phyloP scores from a whole-genome alignment of 2,329 filamentous ascomycete species.

The Exophiala oligosperma region DNA sequence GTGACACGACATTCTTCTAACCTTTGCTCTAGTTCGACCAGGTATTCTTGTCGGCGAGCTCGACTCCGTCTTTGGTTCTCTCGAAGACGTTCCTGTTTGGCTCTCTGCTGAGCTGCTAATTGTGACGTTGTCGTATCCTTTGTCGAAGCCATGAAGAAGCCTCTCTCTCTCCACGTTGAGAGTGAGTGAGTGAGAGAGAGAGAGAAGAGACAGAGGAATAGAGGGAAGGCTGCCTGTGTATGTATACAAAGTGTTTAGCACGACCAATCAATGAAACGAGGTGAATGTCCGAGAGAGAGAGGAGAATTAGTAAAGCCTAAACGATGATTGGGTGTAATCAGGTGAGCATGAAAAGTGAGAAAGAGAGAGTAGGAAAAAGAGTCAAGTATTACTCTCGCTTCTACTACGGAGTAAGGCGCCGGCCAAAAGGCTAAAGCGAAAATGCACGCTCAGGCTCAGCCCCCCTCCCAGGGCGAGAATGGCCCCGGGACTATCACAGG shows the following conservation, averaged over 20 bases:
- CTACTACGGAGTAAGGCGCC: no score
- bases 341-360: no score
- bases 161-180: neutral
- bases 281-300: neutral
- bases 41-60: conserved; percentile 27
- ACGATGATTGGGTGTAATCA: neutral
- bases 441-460: no score
- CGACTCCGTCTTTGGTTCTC: conserved; percentile 32
- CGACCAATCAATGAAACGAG: no score
- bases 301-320: neutral
- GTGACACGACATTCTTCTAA: conserved; percentile 24
- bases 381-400: no score
- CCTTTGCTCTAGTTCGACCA: conserved; percentile 25
- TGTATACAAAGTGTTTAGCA: no score
- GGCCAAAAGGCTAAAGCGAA: no score
- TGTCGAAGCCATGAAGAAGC: neutral
- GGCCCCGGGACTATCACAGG: no score
- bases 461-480: no score
- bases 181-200: neutral
- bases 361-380: no score
- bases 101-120: conserved; percentile 2
- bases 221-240: neutral
- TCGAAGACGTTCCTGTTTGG: conserved; percentile 29
- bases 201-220: no score
- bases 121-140: neutral